These are phyloP conservation scores for Aspergillus egyptiacus DNA, from an alignment of 495 filamentous ascomycete species.

Conservation along the genomic window DNA sequence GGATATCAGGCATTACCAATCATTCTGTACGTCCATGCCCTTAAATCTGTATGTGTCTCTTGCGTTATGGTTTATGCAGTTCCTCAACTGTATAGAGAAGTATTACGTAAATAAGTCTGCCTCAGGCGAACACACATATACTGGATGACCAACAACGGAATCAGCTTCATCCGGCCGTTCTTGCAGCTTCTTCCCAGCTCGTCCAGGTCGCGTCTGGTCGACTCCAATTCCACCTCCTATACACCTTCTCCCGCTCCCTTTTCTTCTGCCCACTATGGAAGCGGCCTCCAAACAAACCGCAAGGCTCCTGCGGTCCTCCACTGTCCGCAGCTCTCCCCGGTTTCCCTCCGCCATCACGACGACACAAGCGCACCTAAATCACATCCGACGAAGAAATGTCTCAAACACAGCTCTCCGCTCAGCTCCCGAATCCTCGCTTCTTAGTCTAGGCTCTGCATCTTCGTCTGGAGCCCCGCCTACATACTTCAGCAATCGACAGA, in stretches of 20 bases:
- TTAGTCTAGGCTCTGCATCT: slow-evolving; percentile 16
- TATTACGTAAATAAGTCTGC: slow-evolving; percentile 12
- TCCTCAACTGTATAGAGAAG: too few species aligned
- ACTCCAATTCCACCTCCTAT: background rate
- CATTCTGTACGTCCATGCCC: too few species aligned
- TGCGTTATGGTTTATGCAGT: too few species aligned
- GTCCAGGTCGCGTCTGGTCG: too few species aligned
- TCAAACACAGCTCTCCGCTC: slow-evolving; percentile 28
- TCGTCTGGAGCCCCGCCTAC: slow-evolving; percentile 28
- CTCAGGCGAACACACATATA: slow-evolving; percentile 22
- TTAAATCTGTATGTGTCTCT: too few species aligned
- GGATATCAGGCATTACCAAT: too few species aligned
- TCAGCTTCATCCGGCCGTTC: slow-evolving; percentile 17
- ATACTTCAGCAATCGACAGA: slow-evolving; percentile 55
- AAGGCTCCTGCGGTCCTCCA: slow-evolving; percentile 31
- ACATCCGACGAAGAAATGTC: slow-evolving; percentile 28
- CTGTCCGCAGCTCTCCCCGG: slow-evolving; percentile 6
- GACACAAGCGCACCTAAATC: slow-evolving; percentile 19
- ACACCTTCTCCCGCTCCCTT: background rate
- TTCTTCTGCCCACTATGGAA: slow-evolving; percentile 31
- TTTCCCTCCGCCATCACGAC: slow-evolving; percentile 16
- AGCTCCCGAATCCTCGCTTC: slow-evolving; percentile 33
- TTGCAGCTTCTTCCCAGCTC: slow-evolving; percentile 11
- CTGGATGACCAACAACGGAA: slow-evolving; percentile 16
- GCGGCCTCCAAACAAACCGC: slow-evolving; percentile 34